These are phyloP conservation scores for Ceratocystis colombiana DNA, from an alignment of 2,329 filamentous ascomycete species.

Conservation along the genomic window DNA sequence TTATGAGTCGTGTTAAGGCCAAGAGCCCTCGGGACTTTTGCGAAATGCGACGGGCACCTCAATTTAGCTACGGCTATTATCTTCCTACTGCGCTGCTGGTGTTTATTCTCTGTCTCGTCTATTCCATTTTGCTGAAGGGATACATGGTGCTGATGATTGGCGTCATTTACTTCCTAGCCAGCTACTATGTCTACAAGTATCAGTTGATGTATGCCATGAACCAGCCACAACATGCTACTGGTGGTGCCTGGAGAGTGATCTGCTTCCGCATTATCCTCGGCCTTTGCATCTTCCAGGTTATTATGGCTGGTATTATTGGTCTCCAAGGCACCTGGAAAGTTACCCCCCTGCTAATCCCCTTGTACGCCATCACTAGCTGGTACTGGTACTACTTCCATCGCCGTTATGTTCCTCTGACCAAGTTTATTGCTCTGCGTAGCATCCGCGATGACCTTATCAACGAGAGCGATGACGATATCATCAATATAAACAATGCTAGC, in stretches of 20 bases:
- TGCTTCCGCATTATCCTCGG: conserved; percentile 84
- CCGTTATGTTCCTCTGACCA: conserved; percentile 79
- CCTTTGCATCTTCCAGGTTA: conserved; percentile 76
- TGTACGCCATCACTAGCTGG: conserved; percentile 75
- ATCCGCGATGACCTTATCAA: conserved; percentile 50
- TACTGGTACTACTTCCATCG: conserved; percentile 72
- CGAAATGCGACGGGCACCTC: conserved; percentile 67
- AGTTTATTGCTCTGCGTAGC: conserved; percentile 82
- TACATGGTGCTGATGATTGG: conserved; percentile 76
- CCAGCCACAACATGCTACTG: conserved; percentile 86
- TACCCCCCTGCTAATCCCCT: conserved; percentile 62
- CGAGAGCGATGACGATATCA: conserved; percentile 30
- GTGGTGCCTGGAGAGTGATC: conserved; percentile 91
- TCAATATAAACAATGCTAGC: conserved; percentile 5
- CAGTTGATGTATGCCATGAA: conserved; percentile 98
- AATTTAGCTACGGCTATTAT: conserved; percentile 94
- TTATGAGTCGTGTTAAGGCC: conserved; percentile 64
- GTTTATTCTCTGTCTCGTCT: conserved; percentile 91
- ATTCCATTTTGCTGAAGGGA: conserved; percentile 73
- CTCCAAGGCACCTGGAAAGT: conserved; percentile 62
- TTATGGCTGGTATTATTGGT: conserved; percentile 79
- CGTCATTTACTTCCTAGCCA: conserved; percentile 69
- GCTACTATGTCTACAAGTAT: conserved; percentile 90
- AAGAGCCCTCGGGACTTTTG: conserved; percentile 85
- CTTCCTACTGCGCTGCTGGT: conserved; percentile 85